A percentile compares a stretch with the other conserved stretches of the same genome.
phyloP scores from a whole-genome alignment of 768 basidiomycete genomes.

The Auricularia heimuer region DNA sequence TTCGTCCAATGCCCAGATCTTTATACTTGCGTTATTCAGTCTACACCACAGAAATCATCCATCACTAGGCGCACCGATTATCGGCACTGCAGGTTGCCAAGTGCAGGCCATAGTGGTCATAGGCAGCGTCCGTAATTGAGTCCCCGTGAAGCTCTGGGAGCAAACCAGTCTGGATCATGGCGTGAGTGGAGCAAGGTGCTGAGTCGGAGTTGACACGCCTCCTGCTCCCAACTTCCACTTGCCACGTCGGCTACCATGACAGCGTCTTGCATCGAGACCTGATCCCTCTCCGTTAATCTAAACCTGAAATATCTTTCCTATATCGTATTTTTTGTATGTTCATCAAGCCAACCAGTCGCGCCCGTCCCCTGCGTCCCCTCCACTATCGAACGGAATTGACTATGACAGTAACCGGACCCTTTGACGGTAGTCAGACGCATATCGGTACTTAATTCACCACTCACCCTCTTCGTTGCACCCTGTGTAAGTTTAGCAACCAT shows the following conservation, averaged over 20 bases:
- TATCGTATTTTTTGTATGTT: too few species aligned
- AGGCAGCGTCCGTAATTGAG: slow-evolving; percentile 48
- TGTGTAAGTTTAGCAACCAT: background rate
- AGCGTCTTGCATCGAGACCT: too few species aligned
- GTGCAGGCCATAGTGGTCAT: slow-evolving; percentile 84
- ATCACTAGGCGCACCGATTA: slow-evolving; percentile 43
- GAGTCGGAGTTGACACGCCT: too few species aligned
- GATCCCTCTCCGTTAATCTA: too few species aligned
- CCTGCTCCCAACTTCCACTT: too few species aligned
- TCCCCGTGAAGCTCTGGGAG: background rate
- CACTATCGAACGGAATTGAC: background rate
- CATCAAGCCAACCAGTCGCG: too few species aligned
- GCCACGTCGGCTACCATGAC: too few species aligned
- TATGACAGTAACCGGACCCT: background rate
- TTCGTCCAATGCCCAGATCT: slow-evolving; percentile 76
- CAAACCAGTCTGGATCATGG: background rate
- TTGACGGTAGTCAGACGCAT: background rate
- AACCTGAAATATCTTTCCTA: too few species aligned
- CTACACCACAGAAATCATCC: slow-evolving; percentile 9
- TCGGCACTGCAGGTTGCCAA: slow-evolving; percentile 77
- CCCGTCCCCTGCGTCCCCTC: too few species aligned
- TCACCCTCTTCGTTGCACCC: background rate
- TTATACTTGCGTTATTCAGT: slow-evolving; percentile 45
- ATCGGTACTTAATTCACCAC: background rate
- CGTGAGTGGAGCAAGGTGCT: too few species aligned